Evolutionary conservation across 2,329 filamentous ascomycete species (phyloP).

Genomic region (Dryadomyces sulphureus): DNA sequence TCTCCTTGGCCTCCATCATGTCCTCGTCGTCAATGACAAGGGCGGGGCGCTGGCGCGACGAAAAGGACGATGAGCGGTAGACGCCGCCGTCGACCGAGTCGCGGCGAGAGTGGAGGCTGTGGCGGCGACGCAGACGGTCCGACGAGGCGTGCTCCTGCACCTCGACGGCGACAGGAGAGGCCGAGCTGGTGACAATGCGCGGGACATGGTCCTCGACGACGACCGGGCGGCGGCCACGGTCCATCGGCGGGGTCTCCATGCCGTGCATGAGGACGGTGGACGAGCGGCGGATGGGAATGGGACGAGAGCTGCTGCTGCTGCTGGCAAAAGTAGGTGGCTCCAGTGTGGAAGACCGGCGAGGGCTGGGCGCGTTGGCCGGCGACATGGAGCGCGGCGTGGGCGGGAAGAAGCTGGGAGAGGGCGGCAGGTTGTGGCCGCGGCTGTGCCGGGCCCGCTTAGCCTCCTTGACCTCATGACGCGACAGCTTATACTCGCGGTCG

Average conservation of each 20-base stretch:
- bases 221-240: constrained; percentile 12
- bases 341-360: neutral
- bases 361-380: constrained; percentile 1
- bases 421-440: neutral
- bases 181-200: neutral
- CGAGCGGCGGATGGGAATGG: constrained; percentile 14
- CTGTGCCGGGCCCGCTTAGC: constrained; percentile 1
- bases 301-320: neutral
- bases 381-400: constrained; percentile 5
- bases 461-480: constrained; percentile 6
- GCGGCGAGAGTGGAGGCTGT: neutral
- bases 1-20: too few species aligned
- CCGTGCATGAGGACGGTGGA: constrained; percentile 13
- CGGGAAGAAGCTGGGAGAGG: neutral
- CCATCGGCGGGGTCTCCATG: constrained; percentile 5
- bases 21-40: neutral
- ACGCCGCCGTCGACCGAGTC: neutral
- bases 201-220: constrained; percentile 12
- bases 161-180: constrained; percentile 6
- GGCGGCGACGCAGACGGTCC: constrained; percentile 1
- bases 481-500: constrained; percentile 5
- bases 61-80: neutral
- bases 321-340: neutral
- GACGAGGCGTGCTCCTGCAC: constrained; percentile 9
- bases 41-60: neutral